Conservation (phyloP, 2,329 filamentous ascomycete species). For the Nigrospora sphaerica region DNA sequence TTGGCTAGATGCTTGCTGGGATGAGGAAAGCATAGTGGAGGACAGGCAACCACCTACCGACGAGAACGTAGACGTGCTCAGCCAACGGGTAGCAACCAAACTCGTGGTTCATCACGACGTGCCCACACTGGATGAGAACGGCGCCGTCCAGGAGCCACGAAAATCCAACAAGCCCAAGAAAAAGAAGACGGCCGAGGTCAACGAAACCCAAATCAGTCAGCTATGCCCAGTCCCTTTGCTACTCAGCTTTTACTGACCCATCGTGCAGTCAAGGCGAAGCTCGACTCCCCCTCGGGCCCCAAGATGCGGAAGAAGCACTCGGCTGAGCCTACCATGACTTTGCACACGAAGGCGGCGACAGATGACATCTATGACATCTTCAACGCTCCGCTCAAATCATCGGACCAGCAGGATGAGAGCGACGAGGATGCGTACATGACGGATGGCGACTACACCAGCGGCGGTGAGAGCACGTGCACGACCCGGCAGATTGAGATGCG, state of each 20-base stretch:
- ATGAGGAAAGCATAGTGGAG: constrained; percentile 27
- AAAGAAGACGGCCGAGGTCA: constrained; percentile 77
- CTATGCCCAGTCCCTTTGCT: constrained; percentile 9
- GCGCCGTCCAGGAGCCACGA: constrained; percentile 33
- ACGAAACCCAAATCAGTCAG: constrained; percentile 89
- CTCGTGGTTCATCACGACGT: constrained; percentile 36
- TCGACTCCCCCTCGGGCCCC: constrained; percentile 80
- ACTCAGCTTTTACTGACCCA: constrained; percentile 18
- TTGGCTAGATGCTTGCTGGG: constrained; percentile 54
- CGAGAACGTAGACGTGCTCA: constrained; percentile 18
- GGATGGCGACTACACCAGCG: constrained; percentile 74
- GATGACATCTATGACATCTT: constrained; percentile 98
- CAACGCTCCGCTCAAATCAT: constrained; percentile 65
- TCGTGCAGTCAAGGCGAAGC: constrained; percentile 76
- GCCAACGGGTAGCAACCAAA: constrained; percentile 24
- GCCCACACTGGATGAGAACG: constrained; percentile 52
- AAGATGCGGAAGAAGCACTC: constrained; percentile 68
- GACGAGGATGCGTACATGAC: constrained; percentile 64
- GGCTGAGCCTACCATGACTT: constrained; percentile 91
- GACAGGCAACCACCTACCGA: constrained; percentile 8
- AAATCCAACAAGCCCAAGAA: constrained; percentile 51
- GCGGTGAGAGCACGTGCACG: constrained; percentile 75
- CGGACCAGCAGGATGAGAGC: constrained; percentile 32
- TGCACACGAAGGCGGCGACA: constrained; percentile 90
- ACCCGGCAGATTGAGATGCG: constrained; percentile 56